Conservation (phyloP, 1,139 yeast species). For the Arxiozyma telluris region DNA sequence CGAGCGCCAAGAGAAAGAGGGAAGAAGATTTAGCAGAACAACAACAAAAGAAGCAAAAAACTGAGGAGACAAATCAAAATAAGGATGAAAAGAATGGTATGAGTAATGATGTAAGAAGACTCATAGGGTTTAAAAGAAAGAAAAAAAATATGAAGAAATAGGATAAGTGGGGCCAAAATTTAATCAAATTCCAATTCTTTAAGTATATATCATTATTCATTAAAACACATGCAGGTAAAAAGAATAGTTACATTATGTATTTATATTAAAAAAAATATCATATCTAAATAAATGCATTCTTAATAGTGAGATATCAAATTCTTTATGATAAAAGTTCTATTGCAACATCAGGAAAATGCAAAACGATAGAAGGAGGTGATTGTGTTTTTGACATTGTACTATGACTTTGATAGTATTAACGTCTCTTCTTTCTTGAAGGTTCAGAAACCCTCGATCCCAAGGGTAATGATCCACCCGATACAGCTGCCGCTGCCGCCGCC, state of each 20-base stretch:
- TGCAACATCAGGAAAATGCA: background rate
- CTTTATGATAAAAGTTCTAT: background rate
- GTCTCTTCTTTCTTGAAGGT: conserved; percentile 26
- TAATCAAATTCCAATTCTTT: background rate
- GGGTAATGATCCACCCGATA: conserved; percentile 21
- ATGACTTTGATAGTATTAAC: conserved; percentile 7
- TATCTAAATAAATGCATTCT: conserved; percentile 1
- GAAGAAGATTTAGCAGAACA: conserved; percentile 26
- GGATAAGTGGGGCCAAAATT: background rate
- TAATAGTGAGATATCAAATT: background rate
- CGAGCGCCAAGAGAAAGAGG: conserved; percentile 31
- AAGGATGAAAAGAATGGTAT: conserved; percentile 33
- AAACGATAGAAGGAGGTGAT: background rate
- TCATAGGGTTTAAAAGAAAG: conserved; percentile 63
- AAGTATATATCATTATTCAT: background rate
- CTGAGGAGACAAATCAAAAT: conserved; percentile 18
- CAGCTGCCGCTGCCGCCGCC: conserved; percentile 33
- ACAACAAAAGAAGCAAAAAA: conserved; percentile 36
- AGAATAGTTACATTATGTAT: background rate
- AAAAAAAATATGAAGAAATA: conserved; percentile 41
- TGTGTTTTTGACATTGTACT: background rate
- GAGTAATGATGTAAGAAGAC: conserved; percentile 47
- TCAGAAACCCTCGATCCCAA: conserved; percentile 18
- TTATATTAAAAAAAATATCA: background rate
- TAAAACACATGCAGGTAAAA: background rate